Conservation (phyloP, 495 filamentous ascomycete species). For the Annulohypoxylon stygium region DNA sequence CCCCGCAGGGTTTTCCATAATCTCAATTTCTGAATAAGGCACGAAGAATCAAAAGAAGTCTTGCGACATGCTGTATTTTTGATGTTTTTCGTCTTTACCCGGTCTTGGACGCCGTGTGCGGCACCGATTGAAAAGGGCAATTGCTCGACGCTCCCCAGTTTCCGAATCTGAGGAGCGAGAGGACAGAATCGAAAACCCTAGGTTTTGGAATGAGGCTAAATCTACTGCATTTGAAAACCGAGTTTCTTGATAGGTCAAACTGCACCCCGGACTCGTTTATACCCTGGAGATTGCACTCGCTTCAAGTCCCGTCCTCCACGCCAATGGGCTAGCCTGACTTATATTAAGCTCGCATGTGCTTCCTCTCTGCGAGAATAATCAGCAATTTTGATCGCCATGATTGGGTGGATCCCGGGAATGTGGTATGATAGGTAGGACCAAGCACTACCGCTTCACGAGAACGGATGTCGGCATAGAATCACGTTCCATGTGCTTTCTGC, state of each 20-base stretch:
- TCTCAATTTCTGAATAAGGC: conserved; percentile 24
- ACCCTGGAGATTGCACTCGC: conserved; percentile 39
- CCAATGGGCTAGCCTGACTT: conserved; percentile 28
- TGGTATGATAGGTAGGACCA: conserved; percentile 32
- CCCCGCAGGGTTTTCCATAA: conserved; percentile 29
- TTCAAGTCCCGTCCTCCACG: conserved; percentile 29
- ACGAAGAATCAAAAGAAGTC: conserved; percentile 18
- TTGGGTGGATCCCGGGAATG: conserved; percentile 26
- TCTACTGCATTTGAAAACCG: conserved; percentile 43
- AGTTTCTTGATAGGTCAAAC: conserved; percentile 36
- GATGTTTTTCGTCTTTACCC: conserved; percentile 37
- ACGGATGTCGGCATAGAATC: conserved; percentile 37
- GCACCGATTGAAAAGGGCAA: conserved; percentile 34
- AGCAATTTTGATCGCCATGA: conserved; percentile 12
- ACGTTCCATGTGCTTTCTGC: conserved; percentile 35
- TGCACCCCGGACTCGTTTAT: conserved; percentile 44
- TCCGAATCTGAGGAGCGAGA: not conserved
- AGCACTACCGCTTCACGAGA: conserved; percentile 26
- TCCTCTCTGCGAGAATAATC: conserved; percentile 16
- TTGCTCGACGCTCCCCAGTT: conserved; percentile 26
- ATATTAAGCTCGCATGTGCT: conserved; percentile 39
- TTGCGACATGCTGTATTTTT: conserved; percentile 24
- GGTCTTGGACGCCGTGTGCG: conserved; percentile 43
- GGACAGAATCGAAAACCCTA: conserved; percentile 3
- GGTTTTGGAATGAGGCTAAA: conserved; percentile 50